phyloP scores from a whole-genome alignment of 495 filamentous ascomycete genomes.

The Hyphodiscus hymeniophilus region DNA sequence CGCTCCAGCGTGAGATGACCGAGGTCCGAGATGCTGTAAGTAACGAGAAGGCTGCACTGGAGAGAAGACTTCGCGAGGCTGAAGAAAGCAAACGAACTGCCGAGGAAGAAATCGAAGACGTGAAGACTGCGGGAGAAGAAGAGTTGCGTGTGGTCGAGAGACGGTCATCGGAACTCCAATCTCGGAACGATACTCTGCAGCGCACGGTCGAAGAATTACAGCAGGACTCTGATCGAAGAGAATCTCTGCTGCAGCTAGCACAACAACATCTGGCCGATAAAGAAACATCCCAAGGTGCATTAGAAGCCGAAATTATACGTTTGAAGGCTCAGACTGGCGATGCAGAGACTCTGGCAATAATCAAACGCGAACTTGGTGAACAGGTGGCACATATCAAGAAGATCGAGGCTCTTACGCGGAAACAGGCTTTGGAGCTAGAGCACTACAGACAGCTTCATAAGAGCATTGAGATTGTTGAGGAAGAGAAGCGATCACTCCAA shows the following conservation, averaged over 20 bases:
- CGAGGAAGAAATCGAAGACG: slow-evolving; percentile 73
- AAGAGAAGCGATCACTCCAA: slow-evolving; percentile 84
- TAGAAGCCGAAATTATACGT: slow-evolving; percentile 76
- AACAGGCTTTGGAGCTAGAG: slow-evolving; percentile 73
- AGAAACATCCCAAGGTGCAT: slow-evolving; percentile 57
- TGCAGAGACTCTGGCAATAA: slow-evolving; percentile 68
- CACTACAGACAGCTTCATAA: slow-evolving; percentile 70
- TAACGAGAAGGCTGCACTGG: slow-evolving; percentile 60
- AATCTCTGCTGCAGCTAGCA: slow-evolving; percentile 48
- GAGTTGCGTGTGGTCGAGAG: slow-evolving; percentile 64
- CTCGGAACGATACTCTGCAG: slow-evolving; percentile 58
- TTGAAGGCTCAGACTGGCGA: slow-evolving; percentile 81
- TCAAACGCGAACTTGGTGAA: slow-evolving; percentile 77
- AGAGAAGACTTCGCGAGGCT: slow-evolving; percentile 59
- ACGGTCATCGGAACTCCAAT: slow-evolving; percentile 60
- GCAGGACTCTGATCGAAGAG: slow-evolving; percentile 58
- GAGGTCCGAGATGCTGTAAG: slow-evolving; percentile 56
- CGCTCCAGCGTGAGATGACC: slow-evolving; percentile 61
- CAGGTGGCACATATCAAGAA: slow-evolving; percentile 84
- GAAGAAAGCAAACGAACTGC: slow-evolving; percentile 65
- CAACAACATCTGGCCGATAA: slow-evolving; percentile 61
- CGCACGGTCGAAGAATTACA: slow-evolving; percentile 62
- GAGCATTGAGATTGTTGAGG: slow-evolving; percentile 87
- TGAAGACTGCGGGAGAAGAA: slow-evolving; percentile 58
- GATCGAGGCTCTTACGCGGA: slow-evolving; percentile 70